phyloP scores from a whole-genome alignment of 305 asterid species.

The Fraxinus greggii region DNA sequence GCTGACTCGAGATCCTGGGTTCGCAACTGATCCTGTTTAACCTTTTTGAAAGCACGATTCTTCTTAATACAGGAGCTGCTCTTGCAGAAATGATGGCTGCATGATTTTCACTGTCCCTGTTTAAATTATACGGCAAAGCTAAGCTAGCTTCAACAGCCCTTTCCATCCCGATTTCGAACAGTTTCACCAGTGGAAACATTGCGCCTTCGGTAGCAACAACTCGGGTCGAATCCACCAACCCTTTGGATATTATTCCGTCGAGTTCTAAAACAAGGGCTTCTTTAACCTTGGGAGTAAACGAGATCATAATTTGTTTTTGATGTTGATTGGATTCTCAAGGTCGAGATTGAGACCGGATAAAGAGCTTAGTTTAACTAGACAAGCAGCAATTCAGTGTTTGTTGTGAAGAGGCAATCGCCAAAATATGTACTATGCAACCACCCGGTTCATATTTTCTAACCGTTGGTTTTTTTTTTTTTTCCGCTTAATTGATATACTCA shows the following conservation, averaged over 20 bases:
- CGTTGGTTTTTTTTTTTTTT: too few species aligned
- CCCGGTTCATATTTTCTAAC: too few species aligned
- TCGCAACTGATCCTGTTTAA: too few species aligned
- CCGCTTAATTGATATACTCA: too few species aligned
- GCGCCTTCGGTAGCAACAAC: constrained; percentile 62
- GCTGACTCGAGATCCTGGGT: too few species aligned
- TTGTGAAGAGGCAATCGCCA: constrained; percentile 34
- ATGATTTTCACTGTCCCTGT: constrained; percentile 79
- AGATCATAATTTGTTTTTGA: constrained; percentile 49
- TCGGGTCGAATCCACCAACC: constrained; percentile 49
- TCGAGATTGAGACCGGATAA: constrained; percentile 30
- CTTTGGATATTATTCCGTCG: constrained; percentile 62
- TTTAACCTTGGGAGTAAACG: constrained; percentile 43
- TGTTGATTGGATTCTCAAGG: constrained; percentile 41
- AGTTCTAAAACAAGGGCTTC: constrained; percentile 71
- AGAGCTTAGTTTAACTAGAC: constrained; percentile 62
- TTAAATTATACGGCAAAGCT: constrained; percentile 56
- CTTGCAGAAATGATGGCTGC: constrained; percentile 68
- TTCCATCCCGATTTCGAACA: constrained; percentile 53
- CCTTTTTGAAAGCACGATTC: constrained; percentile 51
- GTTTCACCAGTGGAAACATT: constrained; percentile 58
- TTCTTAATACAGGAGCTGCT: constrained; percentile 61
- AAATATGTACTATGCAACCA: too few species aligned
- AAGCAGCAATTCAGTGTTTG: constrained; percentile 79
- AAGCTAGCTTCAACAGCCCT: constrained; percentile 62